phyloP scores from a whole-genome alignment of 2,329 filamentous ascomycete species.

The Mariannaea sp. region DNA sequence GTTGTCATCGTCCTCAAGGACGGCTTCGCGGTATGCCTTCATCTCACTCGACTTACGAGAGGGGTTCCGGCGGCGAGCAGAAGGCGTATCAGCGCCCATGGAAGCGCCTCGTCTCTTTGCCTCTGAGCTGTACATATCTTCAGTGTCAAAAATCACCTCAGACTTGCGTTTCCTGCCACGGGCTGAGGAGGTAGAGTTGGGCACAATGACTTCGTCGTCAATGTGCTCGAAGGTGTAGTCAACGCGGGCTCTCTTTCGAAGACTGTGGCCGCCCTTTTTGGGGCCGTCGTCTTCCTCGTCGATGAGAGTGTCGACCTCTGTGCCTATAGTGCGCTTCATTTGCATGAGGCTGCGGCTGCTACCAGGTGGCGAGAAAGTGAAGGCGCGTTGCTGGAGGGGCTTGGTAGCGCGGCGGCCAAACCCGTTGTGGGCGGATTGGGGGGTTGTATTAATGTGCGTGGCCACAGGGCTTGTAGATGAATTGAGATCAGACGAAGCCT shows the following conservation, averaged over 20 bases:
- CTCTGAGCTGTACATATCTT: constrained; percentile 39
- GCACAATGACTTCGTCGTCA: constrained; percentile 51
- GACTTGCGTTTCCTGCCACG: constrained; percentile 46
- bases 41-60: constrained; percentile 46
- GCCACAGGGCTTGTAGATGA: constrained; percentile 41
- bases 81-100: constrained; percentile 43
- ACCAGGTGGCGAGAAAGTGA: constrained; percentile 45
- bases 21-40: constrained; percentile 39
- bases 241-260: constrained; percentile 60
- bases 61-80: constrained; percentile 47
- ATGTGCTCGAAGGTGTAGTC: constrained; percentile 62
- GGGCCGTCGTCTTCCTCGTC: constrained; percentile 56
- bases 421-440: constrained; percentile 37
- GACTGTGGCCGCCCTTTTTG: constrained; percentile 62
- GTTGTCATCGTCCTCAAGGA: constrained; percentile 47
- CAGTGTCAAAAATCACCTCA: constrained; percentile 42
- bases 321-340: constrained; percentile 52
- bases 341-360: constrained; percentile 38
- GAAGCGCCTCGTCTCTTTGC: constrained; percentile 46
- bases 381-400: constrained; percentile 43
- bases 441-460: constrained; percentile 41
- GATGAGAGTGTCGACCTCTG: constrained; percentile 46
- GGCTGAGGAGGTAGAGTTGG: constrained; percentile 42
- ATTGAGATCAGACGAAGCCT: constrained; percentile 40
- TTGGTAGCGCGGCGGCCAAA: constrained; percentile 43